Evolutionary conservation across 768 basidiomycete species (phyloP).

Genomic region (Xanthoconium purpureum): DNA sequence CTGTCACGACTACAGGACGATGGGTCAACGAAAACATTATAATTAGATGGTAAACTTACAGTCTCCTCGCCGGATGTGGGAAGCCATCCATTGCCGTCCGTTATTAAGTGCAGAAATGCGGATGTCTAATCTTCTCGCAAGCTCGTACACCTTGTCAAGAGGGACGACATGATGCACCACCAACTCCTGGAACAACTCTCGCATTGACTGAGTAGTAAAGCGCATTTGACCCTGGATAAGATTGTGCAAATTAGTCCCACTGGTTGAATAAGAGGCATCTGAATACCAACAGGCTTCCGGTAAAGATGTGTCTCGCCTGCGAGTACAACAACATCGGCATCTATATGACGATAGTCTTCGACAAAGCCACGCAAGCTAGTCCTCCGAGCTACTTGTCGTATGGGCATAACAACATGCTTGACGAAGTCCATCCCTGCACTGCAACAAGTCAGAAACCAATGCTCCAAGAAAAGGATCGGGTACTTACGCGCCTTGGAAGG

Average conservation of each 20-base stretch:
- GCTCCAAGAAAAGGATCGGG: not conserved
- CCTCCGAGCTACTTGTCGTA: slow-evolving; percentile 33
- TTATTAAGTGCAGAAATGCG: slow-evolving; percentile 23
- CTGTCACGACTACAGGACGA: slow-evolving; percentile 20
- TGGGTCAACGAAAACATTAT: not conserved
- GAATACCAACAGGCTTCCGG: slow-evolving; percentile 23
- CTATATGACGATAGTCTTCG: slow-evolving; percentile 35
- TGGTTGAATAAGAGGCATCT: not conserved
- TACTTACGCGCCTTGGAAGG: slow-evolving; percentile 40
- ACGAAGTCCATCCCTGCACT: slow-evolving; percentile 40
- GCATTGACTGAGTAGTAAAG: slow-evolving; percentile 20
- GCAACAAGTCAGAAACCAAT: slow-evolving; percentile 11
- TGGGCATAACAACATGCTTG: slow-evolving; percentile 37
- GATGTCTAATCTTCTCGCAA: slow-evolving; percentile 24
- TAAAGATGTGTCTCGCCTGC: slow-evolving; percentile 38
- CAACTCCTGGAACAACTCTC: slow-evolving; percentile 21
- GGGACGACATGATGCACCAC: slow-evolving; percentile 27
- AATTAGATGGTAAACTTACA: slow-evolving; percentile 22
- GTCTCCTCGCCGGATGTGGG: slow-evolving; percentile 40
- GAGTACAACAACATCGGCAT: slow-evolving; percentile 37
- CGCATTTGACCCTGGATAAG: slow-evolving; percentile 25
- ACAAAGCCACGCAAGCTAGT: slow-evolving; percentile 35
- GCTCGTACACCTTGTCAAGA: slow-evolving; percentile 21
- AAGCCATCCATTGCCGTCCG: slow-evolving; percentile 36
- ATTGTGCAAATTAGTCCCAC: not conserved